phyloP scores from a whole-genome alignment of 2,329 filamentous ascomycete genomes.

The Xylaria sp. region DNA sequence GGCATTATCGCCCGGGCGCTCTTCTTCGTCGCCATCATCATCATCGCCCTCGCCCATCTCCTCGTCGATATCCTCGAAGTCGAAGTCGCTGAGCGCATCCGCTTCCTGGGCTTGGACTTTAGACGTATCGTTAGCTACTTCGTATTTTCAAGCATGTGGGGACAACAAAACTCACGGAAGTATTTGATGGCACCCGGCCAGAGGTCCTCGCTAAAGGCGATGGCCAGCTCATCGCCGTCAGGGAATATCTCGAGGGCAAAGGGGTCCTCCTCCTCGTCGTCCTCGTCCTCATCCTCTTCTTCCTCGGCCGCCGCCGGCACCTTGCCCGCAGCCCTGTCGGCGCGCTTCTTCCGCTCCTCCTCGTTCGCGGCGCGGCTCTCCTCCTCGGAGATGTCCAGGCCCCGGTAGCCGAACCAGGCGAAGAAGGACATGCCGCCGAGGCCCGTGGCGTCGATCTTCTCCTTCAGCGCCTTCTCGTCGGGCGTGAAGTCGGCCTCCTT shows the following conservation, averaged over 20 bases:
- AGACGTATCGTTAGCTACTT: conserved; percentile 42
- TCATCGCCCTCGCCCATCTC: conserved; percentile 36
- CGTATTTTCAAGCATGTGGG: not conserved
- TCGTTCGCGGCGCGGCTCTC: conserved; percentile 67
- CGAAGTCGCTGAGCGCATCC: conserved; percentile 67
- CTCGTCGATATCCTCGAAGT: conserved; percentile 64
- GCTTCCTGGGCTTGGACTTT: conserved; percentile 71
- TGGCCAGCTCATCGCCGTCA: conserved; percentile 81
- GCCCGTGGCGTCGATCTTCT: conserved; percentile 62
- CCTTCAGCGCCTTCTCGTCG: conserved; percentile 56
- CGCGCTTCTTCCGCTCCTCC: conserved; percentile 61
- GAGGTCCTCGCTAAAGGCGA: conserved; percentile 81
- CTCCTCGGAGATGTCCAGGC: conserved; percentile 69
- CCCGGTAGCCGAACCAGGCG: conserved; percentile 82
- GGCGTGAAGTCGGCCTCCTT: conserved; percentile 58
- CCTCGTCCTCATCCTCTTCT: conserved; percentile 58
- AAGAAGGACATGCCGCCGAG: conserved; percentile 80
- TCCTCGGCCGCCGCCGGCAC: conserved; percentile 57
- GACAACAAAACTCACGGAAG: conserved; percentile 76
- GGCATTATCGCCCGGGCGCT: conserved; percentile 49
- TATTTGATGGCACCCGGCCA: conserved; percentile 89
- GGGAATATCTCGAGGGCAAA: conserved; percentile 82
- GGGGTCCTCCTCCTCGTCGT: conserved; percentile 65
- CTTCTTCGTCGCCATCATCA: conserved; percentile 58
- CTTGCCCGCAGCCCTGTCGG: conserved; percentile 53